These are phyloP conservation scores for Suillus americanus DNA, from an alignment of 768 basidiomycete species.

Conservation along the genomic window DNA sequence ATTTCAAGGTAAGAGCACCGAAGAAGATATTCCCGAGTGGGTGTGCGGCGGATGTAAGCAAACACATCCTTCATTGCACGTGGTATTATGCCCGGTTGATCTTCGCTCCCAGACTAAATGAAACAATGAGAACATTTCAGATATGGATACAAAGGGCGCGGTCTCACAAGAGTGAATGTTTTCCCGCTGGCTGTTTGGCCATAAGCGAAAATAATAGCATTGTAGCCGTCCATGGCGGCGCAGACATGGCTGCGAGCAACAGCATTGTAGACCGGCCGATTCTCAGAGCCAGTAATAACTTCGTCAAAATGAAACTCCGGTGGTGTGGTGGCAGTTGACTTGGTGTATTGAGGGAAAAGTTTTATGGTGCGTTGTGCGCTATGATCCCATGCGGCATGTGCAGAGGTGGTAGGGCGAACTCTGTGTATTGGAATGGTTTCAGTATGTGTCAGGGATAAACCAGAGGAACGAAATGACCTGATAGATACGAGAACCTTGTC, in stretches of 20 bases:
- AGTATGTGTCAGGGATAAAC: neutral
- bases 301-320: conserved; percentile 71
- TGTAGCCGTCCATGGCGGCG: conserved; percentile 96
- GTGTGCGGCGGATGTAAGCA: conserved; percentile 72
- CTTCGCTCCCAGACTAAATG: conserved; percentile 66
- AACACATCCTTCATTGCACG: conserved; percentile 93
- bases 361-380: conserved; percentile 52
- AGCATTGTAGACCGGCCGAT: conserved; percentile 75
- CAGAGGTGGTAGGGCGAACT: conserved; percentile 56
- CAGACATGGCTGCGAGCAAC: conserved; percentile 78
- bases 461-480: conserved; percentile 42
- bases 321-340: conserved; percentile 37
- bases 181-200: conserved; percentile 87
- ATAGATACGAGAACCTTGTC: conserved; percentile 89
- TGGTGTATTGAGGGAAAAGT: conserved; percentile 56
- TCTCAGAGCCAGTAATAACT: conserved; percentile 74
- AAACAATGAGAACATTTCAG: conserved; percentile 19
- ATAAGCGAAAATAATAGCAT: conserved; percentile 93
- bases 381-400: conserved; percentile 55
- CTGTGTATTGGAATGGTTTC: conserved; percentile 34
- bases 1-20: conserved; percentile 97
- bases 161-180: conserved; percentile 61
- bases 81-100: conserved; percentile 93
- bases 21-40: conserved; percentile 86
- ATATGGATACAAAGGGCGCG: conserved; percentile 18